Conservation (phyloP, 495 filamentous ascomycete species). For the Niebla homalea region DNA sequence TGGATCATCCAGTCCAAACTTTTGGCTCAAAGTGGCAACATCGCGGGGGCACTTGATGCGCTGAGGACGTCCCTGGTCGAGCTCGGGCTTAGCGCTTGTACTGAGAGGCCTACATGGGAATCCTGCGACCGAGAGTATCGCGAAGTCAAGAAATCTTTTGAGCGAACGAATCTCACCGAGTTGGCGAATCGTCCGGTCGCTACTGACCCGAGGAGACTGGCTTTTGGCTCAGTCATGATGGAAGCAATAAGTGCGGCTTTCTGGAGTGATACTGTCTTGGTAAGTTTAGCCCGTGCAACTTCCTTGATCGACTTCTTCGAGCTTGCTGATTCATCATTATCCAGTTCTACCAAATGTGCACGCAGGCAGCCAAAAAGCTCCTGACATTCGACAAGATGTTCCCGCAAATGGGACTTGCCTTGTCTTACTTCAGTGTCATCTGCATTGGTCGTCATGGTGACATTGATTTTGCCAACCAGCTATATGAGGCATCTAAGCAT, state of each 20-base stretch:
- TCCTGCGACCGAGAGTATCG: constrained; percentile 63
- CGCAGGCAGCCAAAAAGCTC: constrained; percentile 58
- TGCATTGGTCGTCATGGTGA: constrained; percentile 54
- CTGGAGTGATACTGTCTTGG: constrained; percentile 50
- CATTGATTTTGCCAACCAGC: constrained; percentile 49
- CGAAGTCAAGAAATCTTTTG: constrained; percentile 42
- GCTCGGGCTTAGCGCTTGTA: constrained; percentile 49
- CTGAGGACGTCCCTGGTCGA: constrained; percentile 55
- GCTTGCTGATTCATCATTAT: constrained; percentile 22
- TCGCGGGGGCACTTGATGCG: constrained; percentile 49
- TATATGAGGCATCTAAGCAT: constrained; percentile 50
- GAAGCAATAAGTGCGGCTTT: constrained; percentile 72
- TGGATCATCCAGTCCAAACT: constrained; percentile 69
- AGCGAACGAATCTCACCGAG: constrained; percentile 42
- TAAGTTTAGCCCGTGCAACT: background rate
- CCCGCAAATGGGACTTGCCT: constrained; percentile 63
- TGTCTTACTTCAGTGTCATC: constrained; percentile 62
- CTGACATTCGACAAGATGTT: constrained; percentile 47
- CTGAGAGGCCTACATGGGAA: constrained; percentile 48
- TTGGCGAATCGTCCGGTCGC: constrained; percentile 37
- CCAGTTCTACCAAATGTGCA: constrained; percentile 60
- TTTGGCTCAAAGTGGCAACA: constrained; percentile 57
- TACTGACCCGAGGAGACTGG: constrained; percentile 43
- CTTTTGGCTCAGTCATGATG: constrained; percentile 58
- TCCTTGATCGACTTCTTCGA: background rate